These are phyloP conservation scores for Peribolospora kevripleyi DNA, from an alignment of 768 basidiomycete species.

Conservation along the genomic window DNA sequence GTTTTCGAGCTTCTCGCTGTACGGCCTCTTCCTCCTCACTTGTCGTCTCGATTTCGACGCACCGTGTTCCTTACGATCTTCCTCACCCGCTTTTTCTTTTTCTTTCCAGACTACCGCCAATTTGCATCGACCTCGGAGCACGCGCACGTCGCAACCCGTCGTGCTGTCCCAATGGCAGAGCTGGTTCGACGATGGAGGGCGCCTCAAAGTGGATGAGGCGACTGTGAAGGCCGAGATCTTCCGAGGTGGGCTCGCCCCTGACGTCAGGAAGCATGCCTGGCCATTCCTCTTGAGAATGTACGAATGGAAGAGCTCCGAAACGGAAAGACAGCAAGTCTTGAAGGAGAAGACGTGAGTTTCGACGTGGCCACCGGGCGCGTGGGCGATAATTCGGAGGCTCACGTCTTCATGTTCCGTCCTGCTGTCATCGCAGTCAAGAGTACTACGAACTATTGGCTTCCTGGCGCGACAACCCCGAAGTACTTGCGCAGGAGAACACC, in stretches of 20 bases:
- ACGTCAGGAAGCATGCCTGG: constrained; percentile 58
- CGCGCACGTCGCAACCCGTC: constrained; percentile 63
- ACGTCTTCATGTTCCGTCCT: not conserved
- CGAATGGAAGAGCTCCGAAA: constrained; percentile 46
- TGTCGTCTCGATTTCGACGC: not conserved
- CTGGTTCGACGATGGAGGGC: constrained; percentile 33
- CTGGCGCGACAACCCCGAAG: constrained; percentile 64
- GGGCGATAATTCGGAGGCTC: not conserved
- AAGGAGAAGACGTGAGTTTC: constrained; percentile 33
- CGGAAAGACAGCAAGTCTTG: constrained; percentile 39
- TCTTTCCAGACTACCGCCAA: constrained; percentile 26
- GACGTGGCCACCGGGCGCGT: too few species aligned
- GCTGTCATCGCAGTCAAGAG: constrained; percentile 26
- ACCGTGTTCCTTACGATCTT: not conserved
- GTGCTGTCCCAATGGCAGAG: constrained; percentile 43
- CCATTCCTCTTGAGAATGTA: constrained; percentile 68
- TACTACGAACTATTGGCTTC: constrained; percentile 49
- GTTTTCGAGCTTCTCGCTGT: constrained; percentile 49
- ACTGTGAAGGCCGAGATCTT: constrained; percentile 50
- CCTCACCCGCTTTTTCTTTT: not conserved
- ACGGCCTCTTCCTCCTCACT: not conserved
- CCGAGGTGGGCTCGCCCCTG: constrained; percentile 27
- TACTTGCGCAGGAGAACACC: constrained; percentile 53
- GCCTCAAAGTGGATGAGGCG: constrained; percentile 29
- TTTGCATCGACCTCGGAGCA: constrained; percentile 54